Percentiles rank a stretch among this genome's conserved stretches.
phyloP scores from a whole-genome alignment of 2,329 filamentous ascomycete species.

The Penicillium nordicum region DNA sequence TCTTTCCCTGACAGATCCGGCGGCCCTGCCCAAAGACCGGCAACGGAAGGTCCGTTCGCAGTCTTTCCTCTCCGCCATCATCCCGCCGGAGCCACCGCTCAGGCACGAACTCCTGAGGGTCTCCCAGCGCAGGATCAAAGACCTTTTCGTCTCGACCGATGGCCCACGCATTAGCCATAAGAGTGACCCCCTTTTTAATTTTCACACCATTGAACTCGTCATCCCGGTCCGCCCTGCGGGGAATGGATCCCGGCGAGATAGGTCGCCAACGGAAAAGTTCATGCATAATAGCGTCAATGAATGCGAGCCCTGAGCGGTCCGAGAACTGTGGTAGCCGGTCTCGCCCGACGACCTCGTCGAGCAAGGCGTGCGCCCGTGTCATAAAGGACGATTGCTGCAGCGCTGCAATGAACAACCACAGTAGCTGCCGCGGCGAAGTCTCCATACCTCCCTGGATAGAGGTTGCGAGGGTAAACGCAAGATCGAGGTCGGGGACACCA shows the following conservation, averaged over 20 bases:
- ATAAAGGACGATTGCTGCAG: constrained; percentile 44
- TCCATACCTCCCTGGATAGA: constrained; percentile 51
- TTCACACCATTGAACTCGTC: constrained; percentile 48
- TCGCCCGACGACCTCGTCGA: constrained; percentile 34
- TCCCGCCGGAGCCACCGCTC: constrained; percentile 18
- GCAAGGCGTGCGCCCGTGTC: constrained; percentile 34
- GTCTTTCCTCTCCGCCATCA: not conserved
- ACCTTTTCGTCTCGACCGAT: constrained; percentile 44
- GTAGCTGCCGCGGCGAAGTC: constrained; percentile 49
- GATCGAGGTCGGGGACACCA: constrained; percentile 42
- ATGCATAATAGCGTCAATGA: constrained; percentile 35
- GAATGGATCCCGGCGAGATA: constrained; percentile 46
- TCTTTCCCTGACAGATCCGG: constrained; percentile 23
- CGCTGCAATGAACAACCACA: constrained; percentile 49
- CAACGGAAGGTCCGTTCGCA: constrained; percentile 20
- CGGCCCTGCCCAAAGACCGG: constrained; percentile 24
- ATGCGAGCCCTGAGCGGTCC: constrained; percentile 30
- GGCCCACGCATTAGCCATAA: constrained; percentile 47
- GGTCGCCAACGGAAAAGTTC: constrained; percentile 42
- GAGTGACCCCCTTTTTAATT: constrained; percentile 47
- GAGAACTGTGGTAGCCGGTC: constrained; percentile 33
- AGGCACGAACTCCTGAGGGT: constrained; percentile 18
- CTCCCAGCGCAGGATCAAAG: constrained; percentile 25
- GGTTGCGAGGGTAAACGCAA: constrained; percentile 47
- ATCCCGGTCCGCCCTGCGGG: constrained; percentile 47